Evolutionary conservation across 495 filamentous ascomycete genomes (phyloP), one percentile per base, ranked within the genome.

Genomic region (Friedmanniomyces simplex): DNA sequence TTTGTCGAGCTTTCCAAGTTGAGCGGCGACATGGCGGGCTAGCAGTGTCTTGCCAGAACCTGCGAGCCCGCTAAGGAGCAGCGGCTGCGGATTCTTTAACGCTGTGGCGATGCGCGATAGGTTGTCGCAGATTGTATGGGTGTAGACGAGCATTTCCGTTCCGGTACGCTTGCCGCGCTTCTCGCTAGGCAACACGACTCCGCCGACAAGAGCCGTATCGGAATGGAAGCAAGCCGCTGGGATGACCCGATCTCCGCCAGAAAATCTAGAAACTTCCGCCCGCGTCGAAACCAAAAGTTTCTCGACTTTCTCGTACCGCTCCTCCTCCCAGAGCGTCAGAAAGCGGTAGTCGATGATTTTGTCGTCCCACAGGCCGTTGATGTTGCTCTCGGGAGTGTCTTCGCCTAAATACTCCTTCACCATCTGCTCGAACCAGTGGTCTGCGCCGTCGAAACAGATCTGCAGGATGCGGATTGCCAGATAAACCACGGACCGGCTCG

Each of bases 1-100:
- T 41, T 81, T 80, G 24, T 79, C 74, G 7, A 84, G 77, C 59
- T 86, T 85, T 24, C 84, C 84, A 58, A 96, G 79, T 42, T 80
- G 80, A 59, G 76, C 77, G 21, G 94, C 90, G 59, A 91, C 77
- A 60, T 95, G 85, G 67, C 87, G 85, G n/a, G 91, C 80, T 26
- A 91, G 63, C 2, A 84, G 83, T 2, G 91, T 95, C 72, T 99
- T 99, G 25, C 94, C 94, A 20, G 87, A 85, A 39, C 94, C 91
- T 2, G 91, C 80, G 18, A 89, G 72, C 10, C 94, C 94, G 49
- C 89, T 81, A 1, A 97, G 74, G 48, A 99, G 73, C 25, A 96
- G 74, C 11, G 93, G 87, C 0, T 81, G 78, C 5, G 79, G 66
- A 0, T 24, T 48, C 37, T 60, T 57, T 1, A 64, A 72, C 26